Evolutionary conservation across 1,284 basidiomycete species (phyloP).

Genomic region (Tilletiopsis washingtonensis): DNA sequence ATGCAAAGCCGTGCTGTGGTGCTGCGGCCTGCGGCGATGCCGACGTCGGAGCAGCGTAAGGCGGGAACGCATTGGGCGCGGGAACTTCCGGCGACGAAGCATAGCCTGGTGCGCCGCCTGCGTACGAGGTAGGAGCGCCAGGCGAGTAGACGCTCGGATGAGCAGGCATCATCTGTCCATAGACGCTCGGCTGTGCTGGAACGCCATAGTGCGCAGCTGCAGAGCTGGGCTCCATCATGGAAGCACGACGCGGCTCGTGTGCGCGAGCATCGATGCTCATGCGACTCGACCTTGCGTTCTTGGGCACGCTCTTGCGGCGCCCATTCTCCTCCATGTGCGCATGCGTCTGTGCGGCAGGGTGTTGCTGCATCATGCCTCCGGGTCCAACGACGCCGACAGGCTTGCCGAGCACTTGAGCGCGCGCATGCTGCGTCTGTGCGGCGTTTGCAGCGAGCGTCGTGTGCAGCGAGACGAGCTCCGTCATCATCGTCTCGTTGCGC

Average conservation of each 20-base stretch:
- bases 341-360: neutral
- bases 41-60: too few species aligned
- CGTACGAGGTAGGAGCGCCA: too few species aligned
- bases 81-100: too few species aligned
- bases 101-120: too few species aligned
- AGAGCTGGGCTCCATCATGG: too few species aligned
- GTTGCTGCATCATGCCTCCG: neutral
- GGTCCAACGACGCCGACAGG: neutral
- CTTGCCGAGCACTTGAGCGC: constrained; percentile 31
- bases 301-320: neutral
- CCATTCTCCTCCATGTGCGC: neutral
- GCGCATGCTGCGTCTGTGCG: constrained; percentile 32
- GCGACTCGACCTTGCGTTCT: neutral
- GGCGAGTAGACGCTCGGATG: too few species aligned
- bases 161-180: too few species aligned
- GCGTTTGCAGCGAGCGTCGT: constrained; percentile 59
- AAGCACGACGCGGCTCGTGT: neutral
- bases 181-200: too few species aligned
- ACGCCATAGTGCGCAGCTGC: too few species aligned
- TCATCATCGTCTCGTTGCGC: constrained; percentile 84
- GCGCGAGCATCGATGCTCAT: neutral
- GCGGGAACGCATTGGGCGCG: too few species aligned
- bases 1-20: too few species aligned
- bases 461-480: constrained; percentile 74
- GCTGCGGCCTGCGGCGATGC: too few species aligned